phyloP scores from a whole-genome alignment of 2,329 filamentous ascomycete genomes.

The Cordyceps tenuipes region DNA sequence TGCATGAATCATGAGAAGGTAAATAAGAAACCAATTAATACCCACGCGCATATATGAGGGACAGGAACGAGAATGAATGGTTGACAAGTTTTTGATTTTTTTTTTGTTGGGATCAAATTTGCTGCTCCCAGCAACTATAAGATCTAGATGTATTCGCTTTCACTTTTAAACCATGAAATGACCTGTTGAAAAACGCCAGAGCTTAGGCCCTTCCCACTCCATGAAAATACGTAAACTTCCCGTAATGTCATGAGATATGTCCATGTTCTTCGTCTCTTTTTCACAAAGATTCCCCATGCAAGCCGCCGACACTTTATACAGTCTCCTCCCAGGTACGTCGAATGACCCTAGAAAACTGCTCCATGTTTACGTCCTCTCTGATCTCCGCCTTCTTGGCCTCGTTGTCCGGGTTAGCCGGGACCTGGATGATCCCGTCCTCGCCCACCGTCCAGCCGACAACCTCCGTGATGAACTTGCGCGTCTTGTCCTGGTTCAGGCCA shows the following conservation, averaged over 20 bases:
- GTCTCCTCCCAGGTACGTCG: constrained; percentile 76
- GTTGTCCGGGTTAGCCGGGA: constrained; percentile 93
- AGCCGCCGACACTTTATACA: constrained; percentile 18
- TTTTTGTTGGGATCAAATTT: background rate
- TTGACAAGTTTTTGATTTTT: constrained; percentile 7
- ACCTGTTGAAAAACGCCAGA: constrained; percentile 13
- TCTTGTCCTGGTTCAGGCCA: constrained; percentile 57
- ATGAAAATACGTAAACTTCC: constrained; percentile 8
- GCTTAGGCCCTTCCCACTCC: constrained; percentile 9
- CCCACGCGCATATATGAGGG: background rate
- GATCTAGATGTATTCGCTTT: constrained; percentile 10
- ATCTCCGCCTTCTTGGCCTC: constrained; percentile 95
- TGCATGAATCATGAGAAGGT: constrained; percentile 15
- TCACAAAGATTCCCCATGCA: background rate
- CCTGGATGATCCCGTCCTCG: constrained; percentile 54
- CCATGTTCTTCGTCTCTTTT: background rate
- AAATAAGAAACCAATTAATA: background rate
- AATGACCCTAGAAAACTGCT: constrained; percentile 74
- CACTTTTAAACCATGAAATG: constrained; percentile 10
- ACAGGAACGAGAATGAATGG: background rate
- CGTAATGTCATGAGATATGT: constrained; percentile 7
- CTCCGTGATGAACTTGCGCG: constrained; percentile 72
- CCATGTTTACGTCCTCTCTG: constrained; percentile 87
- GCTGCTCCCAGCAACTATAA: background rate
- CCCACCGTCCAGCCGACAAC: constrained; percentile 83